These are phyloP conservation scores for Penicillium psychrofluorescens DNA, from an alignment of 495 filamentous ascomycete genomes.

Conservation along the genomic window DNA sequence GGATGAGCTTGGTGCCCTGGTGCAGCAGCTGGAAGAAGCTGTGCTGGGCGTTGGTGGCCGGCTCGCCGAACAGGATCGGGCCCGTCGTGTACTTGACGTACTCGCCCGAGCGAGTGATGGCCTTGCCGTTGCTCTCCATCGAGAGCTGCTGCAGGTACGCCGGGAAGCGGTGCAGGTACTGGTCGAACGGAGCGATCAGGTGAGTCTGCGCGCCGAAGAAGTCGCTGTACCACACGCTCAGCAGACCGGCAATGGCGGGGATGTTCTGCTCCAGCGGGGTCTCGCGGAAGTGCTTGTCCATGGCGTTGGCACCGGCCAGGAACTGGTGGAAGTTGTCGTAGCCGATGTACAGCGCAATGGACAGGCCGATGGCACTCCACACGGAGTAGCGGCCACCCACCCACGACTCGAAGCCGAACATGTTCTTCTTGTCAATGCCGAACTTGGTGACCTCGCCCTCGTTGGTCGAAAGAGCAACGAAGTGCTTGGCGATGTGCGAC, in stretches of 20 bases:
- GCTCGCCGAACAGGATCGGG: constrained; percentile 92
- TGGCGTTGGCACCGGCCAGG: constrained; percentile 88
- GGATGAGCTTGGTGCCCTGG: constrained; percentile 98
- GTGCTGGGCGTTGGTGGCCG: constrained; percentile 98
- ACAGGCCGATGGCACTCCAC: constrained; percentile 96
- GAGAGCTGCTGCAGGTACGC: constrained; percentile 98
- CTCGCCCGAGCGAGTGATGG: constrained; percentile 81
- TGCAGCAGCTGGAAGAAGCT: constrained; percentile 99
- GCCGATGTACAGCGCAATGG: constrained; percentile 88
- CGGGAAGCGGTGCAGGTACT: constrained; percentile 97
- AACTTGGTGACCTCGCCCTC: constrained; percentile 93
- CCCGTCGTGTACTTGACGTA: constrained; percentile 97
- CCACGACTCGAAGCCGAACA: constrained; percentile 98
- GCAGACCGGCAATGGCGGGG: constrained; percentile 79
- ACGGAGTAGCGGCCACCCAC: constrained; percentile 97
- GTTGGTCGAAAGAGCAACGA: constrained; percentile 96
- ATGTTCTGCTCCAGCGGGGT: constrained; percentile 93
- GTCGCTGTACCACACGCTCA: constrained; percentile 98
- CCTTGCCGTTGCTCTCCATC: constrained; percentile 99
- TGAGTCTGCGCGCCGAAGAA: constrained; percentile 98
- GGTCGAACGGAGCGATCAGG: constrained; percentile 95
- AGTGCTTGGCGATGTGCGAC: constrained; percentile 86
- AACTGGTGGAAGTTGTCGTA: constrained; percentile 97
- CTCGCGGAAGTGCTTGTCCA: constrained; percentile 96
- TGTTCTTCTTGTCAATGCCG: constrained; percentile 94